Conservation (phyloP, 352 stramenopile genomes). For the Plasmopara halstedii region DNA sequence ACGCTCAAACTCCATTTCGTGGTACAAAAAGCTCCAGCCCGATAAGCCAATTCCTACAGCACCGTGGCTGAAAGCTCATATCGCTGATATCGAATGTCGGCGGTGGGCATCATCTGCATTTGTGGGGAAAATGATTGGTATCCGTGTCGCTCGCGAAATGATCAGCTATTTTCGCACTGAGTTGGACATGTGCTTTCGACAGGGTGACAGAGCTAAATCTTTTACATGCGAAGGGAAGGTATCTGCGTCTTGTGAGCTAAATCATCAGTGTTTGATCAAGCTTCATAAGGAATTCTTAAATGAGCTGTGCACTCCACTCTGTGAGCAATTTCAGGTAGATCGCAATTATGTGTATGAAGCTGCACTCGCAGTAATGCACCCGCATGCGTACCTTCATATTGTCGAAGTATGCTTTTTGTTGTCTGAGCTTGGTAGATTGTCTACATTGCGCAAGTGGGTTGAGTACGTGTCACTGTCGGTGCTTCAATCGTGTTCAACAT, state of each 20-base stretch:
- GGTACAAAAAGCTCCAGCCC: constrained; percentile 28
- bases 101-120: constrained; percentile 79
- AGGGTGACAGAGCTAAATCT: constrained; percentile 14
- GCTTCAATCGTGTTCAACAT: constrained; percentile 72
- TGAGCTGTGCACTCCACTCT: constrained; percentile 65
- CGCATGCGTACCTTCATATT: constrained; percentile 76
- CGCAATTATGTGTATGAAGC: constrained; percentile 73
- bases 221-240: constrained; percentile 2
- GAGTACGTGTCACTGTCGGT: constrained; percentile 74
- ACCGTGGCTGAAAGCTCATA: constrained; percentile 74
- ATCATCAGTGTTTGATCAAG: constrained; percentile 20
- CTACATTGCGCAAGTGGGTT: constrained; percentile 70
- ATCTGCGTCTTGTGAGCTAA: constrained; percentile 8
- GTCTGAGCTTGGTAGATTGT: constrained; percentile 41
- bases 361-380: constrained; percentile 68
- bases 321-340: constrained; percentile 72
- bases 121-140: constrained; percentile 83
- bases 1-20: constrained; percentile 42
- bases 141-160: constrained; percentile 77
- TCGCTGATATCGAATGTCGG: constrained; percentile 80
- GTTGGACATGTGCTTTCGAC: constrained; percentile 39
- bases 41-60: constrained; percentile 31
- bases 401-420: constrained; percentile 77
- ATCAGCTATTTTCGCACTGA: constrained; percentile 75
- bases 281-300: constrained; percentile 61